Base-by-base conservation (phyloP, 2,329 filamentous ascomycete species). In the Exutisphaerella laricina region DNA sequence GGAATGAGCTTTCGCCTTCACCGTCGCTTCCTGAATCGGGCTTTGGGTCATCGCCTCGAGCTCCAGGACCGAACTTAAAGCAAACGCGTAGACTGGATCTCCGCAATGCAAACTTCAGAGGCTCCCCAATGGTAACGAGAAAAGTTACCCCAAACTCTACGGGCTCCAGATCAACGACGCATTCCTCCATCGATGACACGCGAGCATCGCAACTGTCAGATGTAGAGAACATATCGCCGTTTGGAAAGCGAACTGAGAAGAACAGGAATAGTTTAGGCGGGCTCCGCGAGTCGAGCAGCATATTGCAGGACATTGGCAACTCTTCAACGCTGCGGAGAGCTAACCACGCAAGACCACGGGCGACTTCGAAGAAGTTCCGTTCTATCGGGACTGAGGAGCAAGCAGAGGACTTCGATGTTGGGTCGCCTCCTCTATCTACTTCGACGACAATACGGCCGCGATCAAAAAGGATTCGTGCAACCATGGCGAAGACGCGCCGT, bases 91-190 rank as follows among this genome's bases (percentile, higher is more conserved):
- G 58, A 25, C 46, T 65, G 31, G 60, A 64, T 43, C 54, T 64
- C 13, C 54, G 61, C 38, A 63, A 62, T 52, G 58, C 58, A 21
- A 60, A 60, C 31, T 65, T 65, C 34, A 54, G 58, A n/a, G 62
- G 47, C 7, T 48, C 55, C 20, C 46, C 55, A 4, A 31, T 65
- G 35, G 54, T 59, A 3, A 43, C 53, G 14, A 50, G 61, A 28
- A 61, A 59, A 21, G 57, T 63, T 16, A 62, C 62, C 14, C 62
- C 60, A n/a, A 55, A 36, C 28, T 38, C 53, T 10, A 32, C 22
- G 13, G 26, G 20, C 17, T 49, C 46, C 7, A 45, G 48, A 16
- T 52, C 55, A 13, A 54, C 51, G 21, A 56, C 48, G 39, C 54
- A 46, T 50, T 54, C 51, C 23, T 48, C 38, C 21, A 34, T 37